phyloP scores from a whole-genome alignment of 2,329 filamentous ascomycete species.

The Herpotrichia juniperi region DNA sequence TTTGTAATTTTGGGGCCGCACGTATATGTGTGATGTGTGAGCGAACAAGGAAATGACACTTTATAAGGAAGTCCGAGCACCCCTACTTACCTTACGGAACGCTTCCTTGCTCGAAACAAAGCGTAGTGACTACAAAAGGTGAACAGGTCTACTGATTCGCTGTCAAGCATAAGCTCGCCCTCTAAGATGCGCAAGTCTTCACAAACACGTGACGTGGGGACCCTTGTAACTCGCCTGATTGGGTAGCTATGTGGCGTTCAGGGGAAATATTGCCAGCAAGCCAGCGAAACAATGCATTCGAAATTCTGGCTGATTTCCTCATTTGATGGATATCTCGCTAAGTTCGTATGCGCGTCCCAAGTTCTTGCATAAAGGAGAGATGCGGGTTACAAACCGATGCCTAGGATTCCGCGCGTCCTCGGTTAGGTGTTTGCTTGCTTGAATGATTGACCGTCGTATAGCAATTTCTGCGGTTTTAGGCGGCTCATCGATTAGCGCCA shows the following conservation, averaged over 20 bases:
- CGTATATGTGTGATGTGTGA: neutral
- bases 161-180: neutral
- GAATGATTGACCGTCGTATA: neutral
- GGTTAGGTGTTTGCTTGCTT: neutral
- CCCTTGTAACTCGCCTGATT: conserved; percentile 7
- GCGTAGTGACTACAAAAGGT: neutral
- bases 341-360: neutral
- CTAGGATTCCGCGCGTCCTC: no score
- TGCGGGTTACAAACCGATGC: neutral
- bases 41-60: conserved; percentile 1
- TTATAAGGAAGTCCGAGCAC: neutral
- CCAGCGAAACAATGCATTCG: neutral
- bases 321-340: neutral
- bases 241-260: conserved; percentile 9
- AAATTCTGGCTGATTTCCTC: neutral
- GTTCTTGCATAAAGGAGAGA: conserved; percentile 2
- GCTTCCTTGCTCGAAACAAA: neutral
- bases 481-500: neutral
- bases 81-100: neutral
- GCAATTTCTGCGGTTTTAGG: neutral
- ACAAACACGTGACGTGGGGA: conserved; percentile 3
- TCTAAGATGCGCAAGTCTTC: neutral
- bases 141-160: neutral
- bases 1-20: neutral
- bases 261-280: conserved; percentile 2